A percentile compares a stretch with the other conserved stretches of the same genome.
These are phyloP conservation scores for Aspergillus melleus DNA, from an alignment of 2,329 filamentous ascomycete genomes.

Conservation along the genomic window DNA sequence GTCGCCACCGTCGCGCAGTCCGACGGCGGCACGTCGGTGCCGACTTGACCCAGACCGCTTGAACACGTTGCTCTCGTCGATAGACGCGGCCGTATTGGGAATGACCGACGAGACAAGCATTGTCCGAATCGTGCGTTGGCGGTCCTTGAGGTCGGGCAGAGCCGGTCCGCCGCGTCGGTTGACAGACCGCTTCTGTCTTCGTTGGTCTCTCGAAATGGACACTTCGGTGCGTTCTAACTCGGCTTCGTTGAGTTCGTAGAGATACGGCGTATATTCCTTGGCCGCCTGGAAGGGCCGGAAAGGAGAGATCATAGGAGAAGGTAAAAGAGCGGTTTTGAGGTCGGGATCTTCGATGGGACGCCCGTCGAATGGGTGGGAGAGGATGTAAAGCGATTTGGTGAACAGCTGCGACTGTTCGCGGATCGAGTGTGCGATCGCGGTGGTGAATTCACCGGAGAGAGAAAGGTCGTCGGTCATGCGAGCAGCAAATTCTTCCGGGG, in stretches of 20 bases:
- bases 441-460: conserved; percentile 91
- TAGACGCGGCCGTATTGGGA: conserved; percentile 74
- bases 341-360: conserved; percentile 90
- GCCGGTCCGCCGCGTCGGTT: conserved; percentile 90
- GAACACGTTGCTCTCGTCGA: conserved; percentile 85
- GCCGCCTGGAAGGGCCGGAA: conserved; percentile 90
- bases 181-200: conserved; percentile 91
- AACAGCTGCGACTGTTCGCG: conserved; percentile 95
- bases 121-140: conserved; percentile 88
- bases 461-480: conserved; percentile 89
- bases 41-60: conserved; percentile 69
- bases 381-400: conserved; percentile 86
- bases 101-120: conserved; percentile 89
- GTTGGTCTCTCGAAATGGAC: conserved; percentile 89
- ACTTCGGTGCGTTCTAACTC: conserved; percentile 89
- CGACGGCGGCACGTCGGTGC: conserved; percentile 57
- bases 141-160: conserved; percentile 92
- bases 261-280: conserved; percentile 89
- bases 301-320: conserved; percentile 76
- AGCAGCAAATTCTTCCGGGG: conserved; percentile 88
- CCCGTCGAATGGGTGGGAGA: conserved; percentile 93
- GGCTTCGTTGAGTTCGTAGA: conserved; percentile 89
- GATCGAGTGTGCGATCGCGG: conserved; percentile 96
- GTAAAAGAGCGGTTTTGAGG: conserved; percentile 78
- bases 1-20: conserved; percentile 61